These are phyloP conservation scores for Chaetomium sp. DNA, from an alignment of 2,329 filamentous ascomycete species.

Conservation along the genomic window DNA sequence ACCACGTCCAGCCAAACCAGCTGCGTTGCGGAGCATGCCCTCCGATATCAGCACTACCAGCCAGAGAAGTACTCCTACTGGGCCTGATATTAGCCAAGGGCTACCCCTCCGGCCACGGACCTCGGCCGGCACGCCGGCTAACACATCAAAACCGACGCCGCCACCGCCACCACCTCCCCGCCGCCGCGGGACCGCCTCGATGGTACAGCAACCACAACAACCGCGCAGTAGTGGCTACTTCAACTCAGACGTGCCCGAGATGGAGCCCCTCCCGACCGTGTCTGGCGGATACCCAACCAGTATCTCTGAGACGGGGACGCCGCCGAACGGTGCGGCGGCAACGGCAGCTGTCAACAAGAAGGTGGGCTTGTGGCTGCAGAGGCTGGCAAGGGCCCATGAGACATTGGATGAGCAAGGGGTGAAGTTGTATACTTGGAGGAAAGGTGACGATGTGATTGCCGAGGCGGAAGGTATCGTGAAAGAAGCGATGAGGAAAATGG, in stretches of 20 bases:
- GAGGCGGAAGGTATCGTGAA: constrained; percentile 68
- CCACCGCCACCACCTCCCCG: constrained; percentile 54
- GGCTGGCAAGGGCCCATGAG: constrained; percentile 66
- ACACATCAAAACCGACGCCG: constrained; percentile 28
- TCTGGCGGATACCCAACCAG: constrained; percentile 2
- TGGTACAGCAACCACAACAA: not conserved
- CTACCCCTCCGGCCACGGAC: constrained; percentile 16
- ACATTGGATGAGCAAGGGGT: constrained; percentile 66
- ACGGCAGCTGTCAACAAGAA: constrained; percentile 59
- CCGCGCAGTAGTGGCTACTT: constrained; percentile 2
- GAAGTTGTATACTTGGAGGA: constrained; percentile 70
- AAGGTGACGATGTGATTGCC: constrained; percentile 67
- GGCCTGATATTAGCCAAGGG: not conserved
- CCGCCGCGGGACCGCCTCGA: constrained; percentile 44
- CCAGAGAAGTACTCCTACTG: not conserved
- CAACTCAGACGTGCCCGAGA: constrained; percentile 4
- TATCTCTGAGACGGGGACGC: constrained; percentile 7
- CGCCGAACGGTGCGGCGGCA: constrained; percentile 14
- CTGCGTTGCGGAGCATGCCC: constrained; percentile 52
- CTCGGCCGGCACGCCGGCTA: constrained; percentile 8
- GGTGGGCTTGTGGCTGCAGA: constrained; percentile 69
- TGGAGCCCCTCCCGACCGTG: not conserved
- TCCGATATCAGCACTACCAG: constrained; percentile 36
- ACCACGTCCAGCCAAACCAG: constrained; percentile 61
- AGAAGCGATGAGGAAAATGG: constrained; percentile 52